Evolutionary conservation across 179 eudicot genomes (phyloP).

Genomic region (Camellia oleifera): DNA sequence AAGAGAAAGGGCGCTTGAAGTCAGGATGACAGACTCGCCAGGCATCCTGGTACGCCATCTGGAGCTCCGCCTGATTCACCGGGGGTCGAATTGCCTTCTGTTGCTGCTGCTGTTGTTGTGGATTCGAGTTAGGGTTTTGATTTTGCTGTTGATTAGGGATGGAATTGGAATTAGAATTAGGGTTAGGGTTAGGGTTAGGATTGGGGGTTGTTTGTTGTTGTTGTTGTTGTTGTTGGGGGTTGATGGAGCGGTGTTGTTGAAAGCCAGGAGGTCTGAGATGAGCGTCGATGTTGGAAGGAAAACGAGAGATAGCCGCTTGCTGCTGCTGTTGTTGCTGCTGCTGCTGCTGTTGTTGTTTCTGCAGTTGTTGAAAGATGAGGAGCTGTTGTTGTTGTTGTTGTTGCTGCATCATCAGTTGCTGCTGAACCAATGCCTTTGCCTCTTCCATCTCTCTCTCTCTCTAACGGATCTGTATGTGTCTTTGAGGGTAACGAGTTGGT

Average conservation of each 20-base stretch:
- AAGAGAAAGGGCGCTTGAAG: slow-evolving; percentile 73
- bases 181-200: slow-evolving; percentile 21
- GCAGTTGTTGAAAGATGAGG: slow-evolving; percentile 40
- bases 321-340: slow-evolving; percentile 42
- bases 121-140: slow-evolving; percentile 20
- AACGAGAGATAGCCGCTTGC: slow-evolving; percentile 27
- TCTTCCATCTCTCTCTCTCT: slow-evolving; percentile 30
- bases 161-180: slow-evolving; percentile 13
- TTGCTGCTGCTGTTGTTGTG: slow-evolving; percentile 28
- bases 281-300: slow-evolving; percentile 25
- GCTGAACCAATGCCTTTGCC: slow-evolving; percentile 37
- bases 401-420: slow-evolving; percentile 23
- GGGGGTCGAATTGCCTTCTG: slow-evolving; percentile 22
- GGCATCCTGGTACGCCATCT: slow-evolving; percentile 93
- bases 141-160: slow-evolving; percentile 28
- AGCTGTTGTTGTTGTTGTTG: slow-evolving; percentile 36
- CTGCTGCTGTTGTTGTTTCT: slow-evolving; percentile 37
- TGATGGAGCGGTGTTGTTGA: slow-evolving; percentile 18
- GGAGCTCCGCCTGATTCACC: slow-evolving; percentile 55
- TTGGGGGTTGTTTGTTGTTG: slow-evolving; percentile 14
- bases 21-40: slow-evolving; percentile 96
- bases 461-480: too few relatives aligned
- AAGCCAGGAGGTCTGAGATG: slow-evolving; percentile 33
- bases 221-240: slow-evolving; percentile 25
- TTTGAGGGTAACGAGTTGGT: too few relatives aligned